phyloP scores from a whole-genome alignment of 495 filamentous ascomycete species.

The Melanomma pulvis-pyrius region DNA sequence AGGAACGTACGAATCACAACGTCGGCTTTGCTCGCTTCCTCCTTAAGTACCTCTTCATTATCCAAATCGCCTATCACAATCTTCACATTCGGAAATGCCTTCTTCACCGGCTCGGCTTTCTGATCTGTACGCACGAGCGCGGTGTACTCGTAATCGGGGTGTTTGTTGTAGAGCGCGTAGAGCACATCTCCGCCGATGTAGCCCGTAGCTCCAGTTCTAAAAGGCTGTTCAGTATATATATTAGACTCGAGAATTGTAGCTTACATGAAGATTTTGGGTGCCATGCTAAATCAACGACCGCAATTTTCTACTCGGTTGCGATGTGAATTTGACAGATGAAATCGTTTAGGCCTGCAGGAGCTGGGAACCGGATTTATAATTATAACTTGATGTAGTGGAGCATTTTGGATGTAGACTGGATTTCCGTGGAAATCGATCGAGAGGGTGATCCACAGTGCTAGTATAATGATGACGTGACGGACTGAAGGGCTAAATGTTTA shows the following conservation, averaged over 20 bases:
- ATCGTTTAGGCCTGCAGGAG: neutral
- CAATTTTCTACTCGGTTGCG: neutral
- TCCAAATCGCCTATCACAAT: slow-evolving; percentile 63
- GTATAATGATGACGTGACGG: neutral
- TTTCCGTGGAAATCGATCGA: too few species aligned
- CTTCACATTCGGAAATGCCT: slow-evolving; percentile 58
- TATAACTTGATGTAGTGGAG: too few species aligned
- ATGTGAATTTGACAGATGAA: neutral
- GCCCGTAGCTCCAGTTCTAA: slow-evolving; percentile 64
- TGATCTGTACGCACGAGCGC: slow-evolving; percentile 66
- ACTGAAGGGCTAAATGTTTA: neutral
- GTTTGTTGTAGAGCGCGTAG: slow-evolving; percentile 58
- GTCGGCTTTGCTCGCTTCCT: slow-evolving; percentile 63
- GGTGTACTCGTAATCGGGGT: slow-evolving; percentile 69
- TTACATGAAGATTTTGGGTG: slow-evolving; percentile 32
- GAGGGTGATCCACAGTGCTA: neutral
- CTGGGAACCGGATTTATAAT: neutral
- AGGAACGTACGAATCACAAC: slow-evolving; percentile 54
- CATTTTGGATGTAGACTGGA: too few species aligned
- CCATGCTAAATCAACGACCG: neutral
- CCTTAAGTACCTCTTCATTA: slow-evolving; percentile 54
- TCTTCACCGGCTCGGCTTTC: slow-evolving; percentile 64
- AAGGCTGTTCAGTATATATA: neutral
- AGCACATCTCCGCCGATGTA: slow-evolving; percentile 81
- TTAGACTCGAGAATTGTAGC: neutral